These are phyloP conservation scores for Hypsizygus marmoreus DNA, from an alignment of 768 basidiomycete species.

Conservation along the genomic window DNA sequence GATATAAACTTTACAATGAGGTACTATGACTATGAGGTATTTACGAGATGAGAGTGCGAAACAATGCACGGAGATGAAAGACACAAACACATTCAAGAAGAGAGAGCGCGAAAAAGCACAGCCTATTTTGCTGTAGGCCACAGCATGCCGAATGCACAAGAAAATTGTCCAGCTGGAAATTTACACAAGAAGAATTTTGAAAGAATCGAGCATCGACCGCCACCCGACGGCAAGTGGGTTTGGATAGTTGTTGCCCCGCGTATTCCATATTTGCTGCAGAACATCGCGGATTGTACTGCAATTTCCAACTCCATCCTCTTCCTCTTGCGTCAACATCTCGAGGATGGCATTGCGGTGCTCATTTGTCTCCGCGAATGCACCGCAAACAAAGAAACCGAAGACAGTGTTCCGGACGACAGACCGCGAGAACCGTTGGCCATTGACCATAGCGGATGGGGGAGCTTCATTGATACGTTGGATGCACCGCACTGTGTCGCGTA, in stretches of 20 bases:
- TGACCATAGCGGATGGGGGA: conserved; percentile 15
- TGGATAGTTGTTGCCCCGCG: conserved; percentile 37
- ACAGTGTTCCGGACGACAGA: conserved; percentile 77
- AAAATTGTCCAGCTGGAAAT: conserved; percentile 3
- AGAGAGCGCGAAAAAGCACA: conserved; percentile 5
- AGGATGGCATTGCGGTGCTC: conserved; percentile 44
- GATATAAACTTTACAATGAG: too few relatives aligned
- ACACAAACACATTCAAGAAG: too few relatives aligned
- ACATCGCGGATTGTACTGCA: conserved; percentile 53
- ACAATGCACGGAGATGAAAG: too few relatives aligned
- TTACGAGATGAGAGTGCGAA: too few relatives aligned
- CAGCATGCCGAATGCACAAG: background rate
- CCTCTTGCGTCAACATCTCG: conserved; percentile 50
- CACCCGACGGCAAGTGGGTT: conserved; percentile 6
- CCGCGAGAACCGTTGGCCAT: conserved; percentile 36
- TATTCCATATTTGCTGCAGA: conserved; percentile 60
- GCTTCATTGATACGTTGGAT: conserved; percentile 39
- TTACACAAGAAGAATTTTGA: conserved; percentile 63
- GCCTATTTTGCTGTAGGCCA: too few relatives aligned
- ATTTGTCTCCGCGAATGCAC: conserved; percentile 61
- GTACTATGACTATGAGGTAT: too few relatives aligned
- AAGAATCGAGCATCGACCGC: conserved; percentile 52
- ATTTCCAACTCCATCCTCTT: conserved; percentile 62
- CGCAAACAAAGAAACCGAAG: conserved; percentile 75
- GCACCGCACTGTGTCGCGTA: conserved; percentile 54